phyloP scores from a whole-genome alignment of 495 filamentous ascomycete genomes.

The Oidiodendron maius region DNA sequence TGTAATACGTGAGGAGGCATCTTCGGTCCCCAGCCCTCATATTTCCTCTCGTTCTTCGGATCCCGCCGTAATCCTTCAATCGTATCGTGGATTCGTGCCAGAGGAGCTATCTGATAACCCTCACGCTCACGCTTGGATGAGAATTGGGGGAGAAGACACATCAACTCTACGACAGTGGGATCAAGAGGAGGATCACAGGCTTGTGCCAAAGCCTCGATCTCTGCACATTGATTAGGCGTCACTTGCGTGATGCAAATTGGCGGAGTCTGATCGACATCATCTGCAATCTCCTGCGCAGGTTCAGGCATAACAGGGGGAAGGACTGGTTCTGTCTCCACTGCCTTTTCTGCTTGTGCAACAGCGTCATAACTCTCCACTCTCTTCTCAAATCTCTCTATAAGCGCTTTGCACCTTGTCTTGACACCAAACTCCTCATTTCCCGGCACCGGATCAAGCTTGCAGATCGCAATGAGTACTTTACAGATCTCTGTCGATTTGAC shows the following conservation, averaged over 20 bases:
- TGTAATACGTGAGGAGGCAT: conserved; percentile 6
- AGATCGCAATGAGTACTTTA: conserved; percentile 2
- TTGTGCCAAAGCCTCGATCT: neutral
- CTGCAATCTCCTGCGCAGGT: neutral
- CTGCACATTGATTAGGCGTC: neutral
- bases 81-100: neutral
- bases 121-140: neutral
- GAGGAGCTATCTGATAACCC: neutral
- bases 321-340: neutral
- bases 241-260: neutral
- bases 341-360: neutral
- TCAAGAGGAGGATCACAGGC: conserved; percentile 2
- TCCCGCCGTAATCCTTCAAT: neutral
- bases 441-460: neutral
- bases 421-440: neutral
- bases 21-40: neutral
- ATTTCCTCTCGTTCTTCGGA: neutral
- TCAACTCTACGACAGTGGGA: conserved; percentile 4
- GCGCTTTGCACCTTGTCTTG: neutral
- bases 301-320: neutral
- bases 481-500: neutral
- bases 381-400: neutral
- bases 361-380: neutral
- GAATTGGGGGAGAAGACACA: conserved; percentile 2
- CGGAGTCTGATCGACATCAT: neutral